Evolutionary conservation across 306 rosid genomes (phyloP).

Genomic region (Echinosophora koreensis): DNA sequence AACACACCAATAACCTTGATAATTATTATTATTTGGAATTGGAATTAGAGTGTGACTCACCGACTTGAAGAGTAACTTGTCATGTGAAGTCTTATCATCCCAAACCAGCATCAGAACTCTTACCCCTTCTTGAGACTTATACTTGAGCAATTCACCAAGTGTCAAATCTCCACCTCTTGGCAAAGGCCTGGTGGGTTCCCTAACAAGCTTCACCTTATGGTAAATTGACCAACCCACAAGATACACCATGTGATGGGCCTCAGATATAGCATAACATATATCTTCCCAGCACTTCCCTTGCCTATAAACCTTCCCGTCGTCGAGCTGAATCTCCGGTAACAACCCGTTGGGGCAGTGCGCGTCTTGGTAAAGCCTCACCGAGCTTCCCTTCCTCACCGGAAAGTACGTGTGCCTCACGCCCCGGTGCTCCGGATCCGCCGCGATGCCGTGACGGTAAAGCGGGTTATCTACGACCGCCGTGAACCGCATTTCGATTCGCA

Average conservation of each 20-base stretch:
- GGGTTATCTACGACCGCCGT: slow-evolving; percentile 56
- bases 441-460: slow-evolving; percentile 64
- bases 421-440: slow-evolving; percentile 71
- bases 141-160: slow-evolving; percentile 95
- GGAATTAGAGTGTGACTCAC: slow-evolving; percentile 44
- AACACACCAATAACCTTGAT: too few relatives aligned
- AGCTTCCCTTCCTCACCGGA: slow-evolving; percentile 80
- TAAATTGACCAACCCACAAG: slow-evolving; percentile 86
- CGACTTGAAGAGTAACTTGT: slow-evolving; percentile 66
- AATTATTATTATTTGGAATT: neutral
- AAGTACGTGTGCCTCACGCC: slow-evolving; percentile 86
- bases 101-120: slow-evolving; percentile 82
- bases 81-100: slow-evolving; percentile 95
- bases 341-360: slow-evolving; percentile 66
- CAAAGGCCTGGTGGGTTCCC: slow-evolving; percentile 69
- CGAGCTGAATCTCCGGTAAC: slow-evolving; percentile 68
- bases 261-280: slow-evolving; percentile 81
- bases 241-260: slow-evolving; percentile 94
- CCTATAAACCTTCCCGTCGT: slow-evolving; percentile 57
- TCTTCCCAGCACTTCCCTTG: slow-evolving; percentile 93
- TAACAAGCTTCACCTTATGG: slow-evolving; percentile 75
- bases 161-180: slow-evolving; percentile 78
- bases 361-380: slow-evolving; percentile 80
- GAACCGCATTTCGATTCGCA: slow-evolving; percentile 71
- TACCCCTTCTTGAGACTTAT: slow-evolving; percentile 91